Evolutionary conservation across 2,329 filamentous ascomycete species (phyloP).

Genomic region (Purpureocillium takamizusanense): DNA sequence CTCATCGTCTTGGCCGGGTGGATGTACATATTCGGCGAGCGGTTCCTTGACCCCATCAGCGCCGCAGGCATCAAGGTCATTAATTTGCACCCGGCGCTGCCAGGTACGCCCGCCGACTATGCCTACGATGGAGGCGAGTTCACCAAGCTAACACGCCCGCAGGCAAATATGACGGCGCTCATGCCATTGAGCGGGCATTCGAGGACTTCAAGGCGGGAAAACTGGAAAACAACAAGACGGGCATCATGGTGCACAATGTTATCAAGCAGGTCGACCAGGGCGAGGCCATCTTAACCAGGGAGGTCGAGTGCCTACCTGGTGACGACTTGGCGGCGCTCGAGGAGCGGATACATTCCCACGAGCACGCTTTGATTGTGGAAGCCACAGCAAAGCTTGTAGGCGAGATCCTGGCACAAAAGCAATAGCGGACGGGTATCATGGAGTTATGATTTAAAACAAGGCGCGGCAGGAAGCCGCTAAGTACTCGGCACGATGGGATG

Average conservation of each 20-base stretch:
- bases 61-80: slow-evolving; percentile 59
- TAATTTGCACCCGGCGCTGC: slow-evolving; percentile 72
- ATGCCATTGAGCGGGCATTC: slow-evolving; percentile 71
- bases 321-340: slow-evolving; percentile 59
- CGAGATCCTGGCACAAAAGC: slow-evolving; percentile 22
- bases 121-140: too few relatives aligned
- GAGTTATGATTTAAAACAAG: too few relatives aligned
- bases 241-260: slow-evolving; percentile 87
- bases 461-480: too few relatives aligned
- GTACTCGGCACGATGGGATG: too few relatives aligned
- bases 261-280: slow-evolving; percentile 74
- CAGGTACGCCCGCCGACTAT: slow-evolving; percentile 31
- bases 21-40: slow-evolving; percentile 71
- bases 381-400: slow-evolving; percentile 47
- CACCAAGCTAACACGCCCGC: slow-evolving; percentile 11
- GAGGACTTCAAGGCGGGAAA: slow-evolving; percentile 57
- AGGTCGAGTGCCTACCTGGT: slow-evolving; percentile 48
- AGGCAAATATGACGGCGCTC: slow-evolving; percentile 67
- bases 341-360: slow-evolving; percentile 63
- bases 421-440: neutral
- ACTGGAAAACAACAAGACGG: slow-evolving; percentile 53
- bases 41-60: slow-evolving; percentile 62
- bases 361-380: slow-evolving; percentile 72
- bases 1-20: slow-evolving; percentile 77
- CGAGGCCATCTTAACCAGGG: slow-evolving; percentile 44